Evolutionary conservation across 345 rosid genomes (phyloP).

Genomic region (Trapa incisa): DNA sequence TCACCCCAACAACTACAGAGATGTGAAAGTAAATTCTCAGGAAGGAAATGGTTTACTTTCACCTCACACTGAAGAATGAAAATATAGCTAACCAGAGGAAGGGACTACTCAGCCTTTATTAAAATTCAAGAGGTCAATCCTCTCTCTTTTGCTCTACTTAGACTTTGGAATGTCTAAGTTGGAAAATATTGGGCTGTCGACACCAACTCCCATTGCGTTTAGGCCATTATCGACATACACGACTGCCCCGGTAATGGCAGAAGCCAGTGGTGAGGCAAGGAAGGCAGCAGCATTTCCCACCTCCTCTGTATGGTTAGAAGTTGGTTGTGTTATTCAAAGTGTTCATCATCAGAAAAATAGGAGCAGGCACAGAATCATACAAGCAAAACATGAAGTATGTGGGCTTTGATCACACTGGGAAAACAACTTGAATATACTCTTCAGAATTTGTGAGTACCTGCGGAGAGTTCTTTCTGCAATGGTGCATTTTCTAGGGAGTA

Average conservation of each 20-base stretch:
- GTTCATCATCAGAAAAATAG: neutral
- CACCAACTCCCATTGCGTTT: slow-evolving; percentile 82
- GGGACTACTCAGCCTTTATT: neutral
- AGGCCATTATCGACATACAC: slow-evolving; percentile 90
- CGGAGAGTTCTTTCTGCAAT: slow-evolving; percentile 71
- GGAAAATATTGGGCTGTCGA: slow-evolving; percentile 70
- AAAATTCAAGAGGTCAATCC: neutral
- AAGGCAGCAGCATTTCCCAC: slow-evolving; percentile 92
- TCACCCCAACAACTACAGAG: neutral
- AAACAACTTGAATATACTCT: neutral
- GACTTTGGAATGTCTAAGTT: slow-evolving; percentile 43
- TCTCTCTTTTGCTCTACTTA: slow-evolving; percentile 5
- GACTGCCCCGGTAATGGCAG: slow-evolving; percentile 79
- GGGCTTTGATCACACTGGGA: neutral
- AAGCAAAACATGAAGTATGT: neutral
- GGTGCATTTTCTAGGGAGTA: slow-evolving; percentile 75
- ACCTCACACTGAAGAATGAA: neutral
- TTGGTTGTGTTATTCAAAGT: neutral
- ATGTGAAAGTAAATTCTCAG: neutral
- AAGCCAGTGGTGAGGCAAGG: slow-evolving; percentile 78
- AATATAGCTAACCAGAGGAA: neutral
- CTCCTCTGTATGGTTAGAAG: slow-evolving; percentile 41
- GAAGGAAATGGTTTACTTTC: neutral
- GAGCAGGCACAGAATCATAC: neutral
- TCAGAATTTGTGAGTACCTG: slow-evolving; percentile 38